Conservation (phyloP, 1,284 basidiomycete genomes). For the Rhodofomes roseus region DNA sequence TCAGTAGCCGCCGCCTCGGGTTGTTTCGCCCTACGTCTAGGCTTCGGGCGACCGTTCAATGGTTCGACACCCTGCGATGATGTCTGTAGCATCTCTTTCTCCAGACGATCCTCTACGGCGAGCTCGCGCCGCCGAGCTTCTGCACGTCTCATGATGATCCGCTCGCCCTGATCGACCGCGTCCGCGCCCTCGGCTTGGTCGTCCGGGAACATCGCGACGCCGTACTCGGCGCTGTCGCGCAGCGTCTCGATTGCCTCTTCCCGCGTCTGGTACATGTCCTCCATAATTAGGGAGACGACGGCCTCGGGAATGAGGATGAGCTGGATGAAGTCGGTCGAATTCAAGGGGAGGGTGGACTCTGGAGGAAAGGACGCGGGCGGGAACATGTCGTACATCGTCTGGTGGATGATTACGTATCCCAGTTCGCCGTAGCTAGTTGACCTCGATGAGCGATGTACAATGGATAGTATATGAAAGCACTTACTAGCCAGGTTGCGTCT, state of each 20-base stretch:
- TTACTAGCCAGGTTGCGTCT: constrained; percentile 80
- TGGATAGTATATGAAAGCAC: constrained; percentile 27
- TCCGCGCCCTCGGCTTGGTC: constrained; percentile 37
- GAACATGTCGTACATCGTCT: constrained; percentile 71
- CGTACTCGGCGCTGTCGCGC: constrained; percentile 70
- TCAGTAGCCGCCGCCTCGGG: background rate
- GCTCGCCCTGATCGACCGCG: constrained; percentile 28
- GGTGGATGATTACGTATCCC: constrained; percentile 72
- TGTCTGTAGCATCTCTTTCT: constrained; percentile 13
- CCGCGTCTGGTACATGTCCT: constrained; percentile 50
- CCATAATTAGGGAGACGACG: constrained; percentile 65
- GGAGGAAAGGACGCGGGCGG: constrained; percentile 56
- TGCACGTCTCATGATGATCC: constrained; percentile 66
- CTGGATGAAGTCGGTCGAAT: constrained; percentile 67
- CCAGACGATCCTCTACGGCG: constrained; percentile 47
- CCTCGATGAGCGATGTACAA: constrained; percentile 2
- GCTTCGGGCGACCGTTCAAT: background rate
- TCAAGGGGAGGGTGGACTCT: constrained; percentile 52
- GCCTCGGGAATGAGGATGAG: constrained; percentile 74
- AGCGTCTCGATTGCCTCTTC: constrained; percentile 55
- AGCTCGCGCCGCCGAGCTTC: constrained; percentile 56
- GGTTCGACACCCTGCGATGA: background rate
- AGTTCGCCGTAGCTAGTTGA: constrained; percentile 70
- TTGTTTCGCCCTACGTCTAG: background rate
- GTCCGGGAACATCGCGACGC: constrained; percentile 75